phyloP scores from a whole-genome alignment of 495 filamentous ascomycete species.

The Cladorrhinum samala region DNA sequence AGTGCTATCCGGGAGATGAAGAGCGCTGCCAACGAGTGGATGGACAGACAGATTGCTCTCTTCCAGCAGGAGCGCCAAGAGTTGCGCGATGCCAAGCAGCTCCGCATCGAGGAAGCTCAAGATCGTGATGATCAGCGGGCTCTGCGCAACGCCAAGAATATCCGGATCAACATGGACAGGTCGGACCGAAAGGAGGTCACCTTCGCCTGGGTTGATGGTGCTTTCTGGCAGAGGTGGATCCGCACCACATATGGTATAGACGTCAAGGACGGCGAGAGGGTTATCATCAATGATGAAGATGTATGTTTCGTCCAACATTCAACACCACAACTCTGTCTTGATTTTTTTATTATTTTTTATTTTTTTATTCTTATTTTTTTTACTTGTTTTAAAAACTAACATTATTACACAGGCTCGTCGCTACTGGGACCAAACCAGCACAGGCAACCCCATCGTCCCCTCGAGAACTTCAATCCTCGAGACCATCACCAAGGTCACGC shows the following conservation, averaged over 20 bases:
- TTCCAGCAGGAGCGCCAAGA: constrained; percentile 92
- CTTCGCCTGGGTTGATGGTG: constrained; percentile 98
- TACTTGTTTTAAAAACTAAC: too few species aligned
- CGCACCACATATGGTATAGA: constrained; percentile 89
- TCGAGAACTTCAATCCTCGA: constrained; percentile 93
- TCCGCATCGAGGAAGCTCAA: constrained; percentile 92
- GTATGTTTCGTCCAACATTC: constrained; percentile 51
- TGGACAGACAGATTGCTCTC: constrained; percentile 85
- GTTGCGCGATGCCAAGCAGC: constrained; percentile 85
- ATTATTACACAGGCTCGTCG: constrained; percentile 60
- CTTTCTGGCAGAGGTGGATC: constrained; percentile 97
- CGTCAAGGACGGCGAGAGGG: constrained; percentile 74
- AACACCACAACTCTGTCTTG: too few species aligned
- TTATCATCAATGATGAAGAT: constrained; percentile 96
- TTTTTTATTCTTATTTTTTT: too few species aligned
- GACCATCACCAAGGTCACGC: constrained; percentile 71
- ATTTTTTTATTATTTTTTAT: too few species aligned
- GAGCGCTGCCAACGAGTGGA: constrained; percentile 92
- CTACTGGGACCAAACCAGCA: constrained; percentile 92
- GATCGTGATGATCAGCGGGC: constrained; percentile 88
- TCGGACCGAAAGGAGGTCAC: constrained; percentile 80
- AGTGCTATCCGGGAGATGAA: constrained; percentile 83
- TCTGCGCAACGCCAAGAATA: constrained; percentile 80
- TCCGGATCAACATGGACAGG: constrained; percentile 81
- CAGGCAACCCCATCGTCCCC: constrained; percentile 78